Evolutionary conservation across 2,329 filamentous ascomycete species (phyloP), one percentile per base, ranked within the genome.

Genomic region (Talaromyces sp.): DNA sequence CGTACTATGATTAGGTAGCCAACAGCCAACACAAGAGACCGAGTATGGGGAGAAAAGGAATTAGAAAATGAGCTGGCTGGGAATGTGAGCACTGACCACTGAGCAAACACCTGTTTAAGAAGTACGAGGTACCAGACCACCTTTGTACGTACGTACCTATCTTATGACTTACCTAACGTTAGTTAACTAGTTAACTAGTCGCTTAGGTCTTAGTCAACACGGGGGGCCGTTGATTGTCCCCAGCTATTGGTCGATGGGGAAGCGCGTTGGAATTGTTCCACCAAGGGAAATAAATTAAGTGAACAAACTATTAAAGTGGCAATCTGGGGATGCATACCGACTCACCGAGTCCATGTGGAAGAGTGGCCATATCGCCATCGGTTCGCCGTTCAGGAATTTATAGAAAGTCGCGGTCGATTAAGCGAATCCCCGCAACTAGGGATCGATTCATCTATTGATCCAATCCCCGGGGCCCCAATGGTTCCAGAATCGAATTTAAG

Each of bases 241-340:
- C 15, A 29, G 17, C 49, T 13, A 53, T 53, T 53, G 49, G 49
- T 53, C 27, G 49, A 53, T 53, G 49, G 49, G 49, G 6, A 53
- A 53, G 25, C 49, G 25, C 49, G 25, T n/a, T 10, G 25, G 25
- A 53, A 31, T n/a, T 53, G 27, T 53, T 53, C 49, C 49, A 53
- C 49, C 49, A 53, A 53, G 49, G 45, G n/a, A 51, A 53, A 31
- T 53, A 53, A n/a, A 53, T 29, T 29, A 53, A 53, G 25, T 31
- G n/a, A n/a, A n/a, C 49, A 31, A 29, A 31, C 49, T n/a, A n/a
- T 53, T 29, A 5, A 5, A 10, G 49, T 53, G 27, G 49, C 27
- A 53, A 53, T 53, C 49, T 31, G 36, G 56, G 15, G 56, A 45
- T 43, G 27, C 34, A 8, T 43, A 45, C 17, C 56, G 56, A 59